Evolutionary conservation across 352 stramenopile species (phyloP).

Genomic region (Phytophthora sojae): DNA sequence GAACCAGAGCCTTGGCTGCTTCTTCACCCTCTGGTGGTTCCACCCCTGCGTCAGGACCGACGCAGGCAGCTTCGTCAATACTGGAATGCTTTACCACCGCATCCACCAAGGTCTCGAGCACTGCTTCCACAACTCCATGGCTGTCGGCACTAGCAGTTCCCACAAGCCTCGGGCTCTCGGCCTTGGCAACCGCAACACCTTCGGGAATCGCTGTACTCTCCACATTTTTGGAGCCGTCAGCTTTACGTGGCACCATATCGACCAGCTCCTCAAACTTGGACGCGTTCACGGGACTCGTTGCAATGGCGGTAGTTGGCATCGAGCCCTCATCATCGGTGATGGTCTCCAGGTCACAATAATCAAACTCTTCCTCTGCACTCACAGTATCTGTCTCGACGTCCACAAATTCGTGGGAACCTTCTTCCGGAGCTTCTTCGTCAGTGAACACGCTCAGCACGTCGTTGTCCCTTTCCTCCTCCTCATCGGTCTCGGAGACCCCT

Average conservation of each 20-base stretch:
- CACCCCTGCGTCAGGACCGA: background rate
- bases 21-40: too few species aligned
- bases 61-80: background rate
- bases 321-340: background rate
- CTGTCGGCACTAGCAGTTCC: background rate
- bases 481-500: background rate
- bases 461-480: background rate
- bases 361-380: background rate
- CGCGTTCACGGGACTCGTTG: background rate
- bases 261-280: background rate
- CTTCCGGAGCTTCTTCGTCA: background rate
- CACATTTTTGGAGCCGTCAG: background rate
- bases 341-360: background rate
- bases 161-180: background rate
- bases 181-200: background rate
- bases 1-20: background rate
- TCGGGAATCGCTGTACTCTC: background rate
- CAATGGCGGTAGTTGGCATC: background rate
- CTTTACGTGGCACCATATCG: background rate
- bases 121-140: background rate
- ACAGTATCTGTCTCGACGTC: background rate
- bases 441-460: background rate
- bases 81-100: background rate
- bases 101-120: background rate
- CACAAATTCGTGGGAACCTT: background rate